Conservation (phyloP, 345 rosid genomes). For the Populus euphratica region DNA sequence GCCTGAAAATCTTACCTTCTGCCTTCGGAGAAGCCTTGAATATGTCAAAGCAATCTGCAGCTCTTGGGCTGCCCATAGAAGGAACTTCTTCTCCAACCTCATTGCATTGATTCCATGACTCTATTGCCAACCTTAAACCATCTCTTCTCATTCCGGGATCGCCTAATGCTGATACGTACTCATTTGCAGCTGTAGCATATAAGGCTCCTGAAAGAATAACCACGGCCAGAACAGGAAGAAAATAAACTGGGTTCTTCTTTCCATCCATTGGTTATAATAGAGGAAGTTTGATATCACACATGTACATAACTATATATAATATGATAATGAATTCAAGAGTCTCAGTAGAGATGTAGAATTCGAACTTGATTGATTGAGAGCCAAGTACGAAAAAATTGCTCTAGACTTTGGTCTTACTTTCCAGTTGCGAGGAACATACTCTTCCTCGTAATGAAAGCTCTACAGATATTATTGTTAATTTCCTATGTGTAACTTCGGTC, state of each 20-base stretch:
- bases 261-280: constrained; percentile 25
- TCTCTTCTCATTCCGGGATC: constrained; percentile 88
- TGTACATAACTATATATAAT: neutral
- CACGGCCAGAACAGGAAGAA: constrained; percentile 8
- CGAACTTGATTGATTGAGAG: neutral
- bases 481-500: neutral
- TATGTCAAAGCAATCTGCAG: constrained; percentile 80
- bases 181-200: constrained; percentile 15
- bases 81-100: constrained; percentile 79
- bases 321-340: neutral
- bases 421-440: constrained; percentile 15
- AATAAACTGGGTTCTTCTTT: constrained; percentile 1
- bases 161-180: constrained; percentile 46
- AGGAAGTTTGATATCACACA: constrained; percentile 1
- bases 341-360: neutral
- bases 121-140: constrained; percentile 65
- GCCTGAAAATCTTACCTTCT: neutral
- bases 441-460: constrained; percentile 10
- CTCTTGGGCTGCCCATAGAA: constrained; percentile 76
- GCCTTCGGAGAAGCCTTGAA: constrained; percentile 14
- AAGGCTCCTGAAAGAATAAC: constrained; percentile 4
- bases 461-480: neutral
- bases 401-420: neutral
- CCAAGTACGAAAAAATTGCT: neutral
- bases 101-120: constrained; percentile 92